A percentile compares a stretch with the other conserved stretches of the same genome.
Conservation (phyloP, 2,329 filamentous ascomycete species). For the Talaromyces pinophilus region DNA sequence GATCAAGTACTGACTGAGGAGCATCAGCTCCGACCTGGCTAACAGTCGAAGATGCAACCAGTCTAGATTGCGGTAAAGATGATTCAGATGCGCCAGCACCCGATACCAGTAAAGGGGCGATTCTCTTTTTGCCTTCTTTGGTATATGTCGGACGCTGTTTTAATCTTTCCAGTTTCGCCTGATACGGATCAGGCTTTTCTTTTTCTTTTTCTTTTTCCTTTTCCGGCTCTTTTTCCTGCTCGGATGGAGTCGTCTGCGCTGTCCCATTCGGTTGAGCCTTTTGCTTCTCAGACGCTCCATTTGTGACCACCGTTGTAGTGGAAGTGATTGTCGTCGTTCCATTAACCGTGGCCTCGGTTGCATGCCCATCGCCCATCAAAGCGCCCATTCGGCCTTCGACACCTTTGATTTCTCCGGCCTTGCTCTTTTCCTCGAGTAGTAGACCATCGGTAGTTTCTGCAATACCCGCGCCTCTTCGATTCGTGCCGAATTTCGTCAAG, state of each 20-base stretch:
- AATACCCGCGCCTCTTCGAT: slow-evolving; percentile 83
- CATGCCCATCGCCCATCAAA: slow-evolving; percentile 83
- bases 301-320: slow-evolving; percentile 34
- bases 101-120: slow-evolving; percentile 87
- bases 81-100: slow-evolving; percentile 84
- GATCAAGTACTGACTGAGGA: slow-evolving; percentile 80
- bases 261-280: slow-evolving; percentile 43
- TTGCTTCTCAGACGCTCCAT: slow-evolving; percentile 43
- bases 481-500: slow-evolving; percentile 87
- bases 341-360: slow-evolving; percentile 56
- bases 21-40: slow-evolving; percentile 67
- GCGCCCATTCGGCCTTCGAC: slow-evolving; percentile 96
- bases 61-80: slow-evolving; percentile 82
- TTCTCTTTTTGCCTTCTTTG: slow-evolving; percentile 95
- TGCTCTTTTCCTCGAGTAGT: slow-evolving; percentile 85
- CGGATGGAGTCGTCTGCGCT: slow-evolving; percentile 31
- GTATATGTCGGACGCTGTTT: slow-evolving; percentile 93
- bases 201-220: slow-evolving; percentile 35
- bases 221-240: slow-evolving; percentile 37
- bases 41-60: slow-evolving; percentile 73
- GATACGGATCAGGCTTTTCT: slow-evolving; percentile 55
- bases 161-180: slow-evolving; percentile 65
- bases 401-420: slow-evolving; percentile 82
- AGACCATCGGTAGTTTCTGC: slow-evolving; percentile 89
- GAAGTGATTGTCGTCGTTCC: slow-evolving; percentile 33